Percentiles rank a stretch among this genome's conserved stretches.
Conservation (phyloP, 768 basidiomycete genomes). For the Baorangia bicolor region DNA sequence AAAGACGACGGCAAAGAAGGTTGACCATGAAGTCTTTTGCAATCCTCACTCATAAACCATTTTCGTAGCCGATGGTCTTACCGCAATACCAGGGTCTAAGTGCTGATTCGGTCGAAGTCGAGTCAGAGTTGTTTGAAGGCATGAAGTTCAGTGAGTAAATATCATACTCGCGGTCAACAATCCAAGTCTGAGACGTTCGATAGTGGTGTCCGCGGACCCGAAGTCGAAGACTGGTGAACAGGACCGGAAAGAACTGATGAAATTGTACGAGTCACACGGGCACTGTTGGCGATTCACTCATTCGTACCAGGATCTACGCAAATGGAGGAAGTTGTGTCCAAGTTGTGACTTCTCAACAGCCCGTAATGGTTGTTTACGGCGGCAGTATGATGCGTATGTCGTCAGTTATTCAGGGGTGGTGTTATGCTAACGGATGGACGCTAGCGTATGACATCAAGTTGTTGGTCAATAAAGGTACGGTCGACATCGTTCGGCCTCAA, state of each 20-base stretch:
- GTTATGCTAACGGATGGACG: background rate
- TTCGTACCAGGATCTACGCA: constrained; percentile 54
- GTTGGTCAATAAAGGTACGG: constrained; percentile 64
- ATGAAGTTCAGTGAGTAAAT: constrained; percentile 72
- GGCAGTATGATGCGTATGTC: constrained; percentile 66
- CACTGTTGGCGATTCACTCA: background rate
- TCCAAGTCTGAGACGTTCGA: background rate
- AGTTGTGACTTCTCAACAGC: constrained; percentile 53
- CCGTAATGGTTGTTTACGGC: constrained; percentile 63
- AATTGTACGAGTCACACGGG: constrained; percentile 45
- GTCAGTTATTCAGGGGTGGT: background rate
- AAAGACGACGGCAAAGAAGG: constrained; percentile 31
- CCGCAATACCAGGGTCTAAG: constrained; percentile 68
- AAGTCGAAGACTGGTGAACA: constrained; percentile 64
- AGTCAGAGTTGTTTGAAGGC: constrained; percentile 67
- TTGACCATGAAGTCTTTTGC: background rate
- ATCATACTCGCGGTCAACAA: background rate
- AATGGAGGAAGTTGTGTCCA: constrained; percentile 69
- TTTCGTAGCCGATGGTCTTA: constrained; percentile 51
- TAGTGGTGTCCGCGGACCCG: constrained; percentile 76
- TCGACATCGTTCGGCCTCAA: constrained; percentile 73
- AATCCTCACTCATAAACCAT: background rate
- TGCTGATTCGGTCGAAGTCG: constrained; percentile 54
- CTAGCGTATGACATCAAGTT: constrained; percentile 70
- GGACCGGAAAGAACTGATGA: constrained; percentile 69